Conservation (phyloP, 164 flowering plant species). For the Vitis amurensis region DNA sequence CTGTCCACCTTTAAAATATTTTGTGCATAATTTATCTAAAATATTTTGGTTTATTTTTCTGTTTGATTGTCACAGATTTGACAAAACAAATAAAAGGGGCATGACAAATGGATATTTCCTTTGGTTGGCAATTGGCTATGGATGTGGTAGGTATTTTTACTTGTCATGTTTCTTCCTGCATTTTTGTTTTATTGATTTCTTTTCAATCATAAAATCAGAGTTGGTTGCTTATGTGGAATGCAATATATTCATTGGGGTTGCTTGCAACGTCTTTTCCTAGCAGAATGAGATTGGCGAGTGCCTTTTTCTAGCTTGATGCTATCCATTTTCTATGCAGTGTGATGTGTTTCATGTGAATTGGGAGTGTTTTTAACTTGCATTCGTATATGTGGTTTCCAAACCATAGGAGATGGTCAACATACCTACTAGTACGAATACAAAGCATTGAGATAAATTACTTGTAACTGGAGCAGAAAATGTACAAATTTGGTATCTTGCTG, state of each 20-base stretch:
- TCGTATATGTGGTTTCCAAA: no score
- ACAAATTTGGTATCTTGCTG: no score
- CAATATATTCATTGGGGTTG: no score
- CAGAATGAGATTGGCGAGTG: not conserved
- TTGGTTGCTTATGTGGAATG: no score
- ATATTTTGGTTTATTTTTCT: not conserved
- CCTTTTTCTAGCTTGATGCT: slow-evolving; percentile 3
- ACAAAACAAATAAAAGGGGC: slow-evolving; percentile 68
- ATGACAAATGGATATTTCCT: slow-evolving; percentile 68
- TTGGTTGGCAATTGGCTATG: slow-evolving; percentile 81
- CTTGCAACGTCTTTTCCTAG: no score
- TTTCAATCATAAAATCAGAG: not conserved
- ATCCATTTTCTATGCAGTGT: not conserved
- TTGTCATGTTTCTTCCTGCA: not conserved
- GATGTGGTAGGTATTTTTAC: slow-evolving; percentile 56
- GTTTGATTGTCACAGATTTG: slow-evolving; percentile 60
- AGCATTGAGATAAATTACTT: no score
- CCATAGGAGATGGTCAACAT: no score
- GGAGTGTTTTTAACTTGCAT: not conserved
- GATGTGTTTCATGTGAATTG: not conserved
- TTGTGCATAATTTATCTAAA: not conserved
- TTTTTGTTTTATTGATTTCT: not conserved
- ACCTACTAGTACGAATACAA: no score
- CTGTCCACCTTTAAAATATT: no score
- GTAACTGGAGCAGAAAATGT: no score